Conservation (phyloP, 768 basidiomycete species). For the Mycena olivaceomarginata region DNA sequence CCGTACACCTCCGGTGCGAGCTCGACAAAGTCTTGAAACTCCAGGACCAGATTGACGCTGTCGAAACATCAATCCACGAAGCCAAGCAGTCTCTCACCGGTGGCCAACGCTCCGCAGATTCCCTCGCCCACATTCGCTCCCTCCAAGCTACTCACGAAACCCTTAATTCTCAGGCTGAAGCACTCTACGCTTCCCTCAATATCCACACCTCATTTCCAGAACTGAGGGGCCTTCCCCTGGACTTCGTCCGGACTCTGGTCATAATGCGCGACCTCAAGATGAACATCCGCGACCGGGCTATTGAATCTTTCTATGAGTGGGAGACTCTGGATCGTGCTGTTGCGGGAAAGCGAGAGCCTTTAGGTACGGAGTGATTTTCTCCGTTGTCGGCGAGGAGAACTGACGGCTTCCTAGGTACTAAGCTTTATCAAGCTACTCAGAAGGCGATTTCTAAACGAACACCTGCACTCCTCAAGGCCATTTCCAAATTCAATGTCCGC, state of each 20-base stretch:
- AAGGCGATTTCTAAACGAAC: conserved; percentile 54
- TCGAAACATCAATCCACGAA: conserved; percentile 48
- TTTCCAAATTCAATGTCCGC: conserved; percentile 52
- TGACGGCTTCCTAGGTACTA: conserved; percentile 48
- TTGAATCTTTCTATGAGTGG: conserved; percentile 60
- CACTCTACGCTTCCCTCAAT: conserved; percentile 58
- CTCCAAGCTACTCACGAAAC: conserved; percentile 49
- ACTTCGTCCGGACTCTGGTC: conserved; percentile 56
- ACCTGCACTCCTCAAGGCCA: conserved; percentile 52
- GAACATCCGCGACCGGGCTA: conserved; percentile 57
- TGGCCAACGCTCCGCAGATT: too few species aligned
- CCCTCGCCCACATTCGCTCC: conserved; percentile 31
- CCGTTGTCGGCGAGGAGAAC: background rate
- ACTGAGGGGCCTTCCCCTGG: conserved; percentile 51
- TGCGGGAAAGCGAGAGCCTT: conserved; percentile 51
- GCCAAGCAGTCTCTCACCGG: too few species aligned
- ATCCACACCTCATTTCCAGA: conserved; percentile 56
- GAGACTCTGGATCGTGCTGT: conserved; percentile 58
- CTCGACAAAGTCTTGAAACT: conserved; percentile 54
- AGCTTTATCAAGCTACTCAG: conserved; percentile 56
- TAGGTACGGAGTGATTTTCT: conserved; percentile 50
- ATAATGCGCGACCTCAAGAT: conserved; percentile 62
- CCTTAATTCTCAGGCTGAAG: conserved; percentile 49
- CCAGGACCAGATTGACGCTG: conserved; percentile 51
- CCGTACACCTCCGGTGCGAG: conserved; percentile 54